A percentile compares a stretch with the other conserved stretches of the same genome.
Conservation (phyloP, 2,329 filamentous ascomycete species). For the Paradendryphiella salina region DNA sequence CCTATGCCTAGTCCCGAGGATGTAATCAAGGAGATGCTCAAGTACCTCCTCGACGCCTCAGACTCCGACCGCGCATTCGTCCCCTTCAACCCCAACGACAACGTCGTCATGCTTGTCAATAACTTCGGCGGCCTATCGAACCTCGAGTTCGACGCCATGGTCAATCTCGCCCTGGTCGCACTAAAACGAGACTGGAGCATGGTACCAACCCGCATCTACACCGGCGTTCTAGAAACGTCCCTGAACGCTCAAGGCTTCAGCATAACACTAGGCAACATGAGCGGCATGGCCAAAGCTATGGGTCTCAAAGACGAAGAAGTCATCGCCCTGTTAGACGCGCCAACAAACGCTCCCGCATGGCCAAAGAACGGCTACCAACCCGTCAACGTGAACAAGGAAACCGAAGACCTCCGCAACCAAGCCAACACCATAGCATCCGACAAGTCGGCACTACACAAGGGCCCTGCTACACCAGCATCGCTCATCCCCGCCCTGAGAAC, state of each 20-base stretch:
- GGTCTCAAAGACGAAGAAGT: constrained; percentile 48
- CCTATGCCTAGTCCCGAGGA: constrained; percentile 56
- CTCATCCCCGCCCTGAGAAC: constrained; percentile 48
- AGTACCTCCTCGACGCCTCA: constrained; percentile 53
- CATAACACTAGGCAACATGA: constrained; percentile 59
- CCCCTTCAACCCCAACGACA: constrained; percentile 51
- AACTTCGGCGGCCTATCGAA: constrained; percentile 55
- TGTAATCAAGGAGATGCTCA: constrained; percentile 54
- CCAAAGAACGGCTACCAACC: constrained; percentile 53
- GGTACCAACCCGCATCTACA: constrained; percentile 53
- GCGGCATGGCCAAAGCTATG: constrained; percentile 50
- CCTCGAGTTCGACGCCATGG: constrained; percentile 55
- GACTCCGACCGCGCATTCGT: constrained; percentile 57
- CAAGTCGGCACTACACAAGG: constrained; percentile 24
- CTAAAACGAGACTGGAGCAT: constrained; percentile 55
- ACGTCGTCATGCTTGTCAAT: constrained; percentile 54
- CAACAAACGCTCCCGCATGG: constrained; percentile 58
- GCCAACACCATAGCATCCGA: constrained; percentile 34
- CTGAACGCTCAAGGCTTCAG: constrained; percentile 61
- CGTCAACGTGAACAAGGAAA: constrained; percentile 31
- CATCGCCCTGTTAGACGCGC: constrained; percentile 54
- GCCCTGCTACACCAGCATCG: constrained; percentile 46
- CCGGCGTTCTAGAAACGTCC: constrained; percentile 57
- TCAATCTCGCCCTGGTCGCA: constrained; percentile 48
- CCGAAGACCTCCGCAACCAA: constrained; percentile 31